Base-by-base conservation (phyloP, 208 protist species). In the Wallacemonas collosoma region DNA sequence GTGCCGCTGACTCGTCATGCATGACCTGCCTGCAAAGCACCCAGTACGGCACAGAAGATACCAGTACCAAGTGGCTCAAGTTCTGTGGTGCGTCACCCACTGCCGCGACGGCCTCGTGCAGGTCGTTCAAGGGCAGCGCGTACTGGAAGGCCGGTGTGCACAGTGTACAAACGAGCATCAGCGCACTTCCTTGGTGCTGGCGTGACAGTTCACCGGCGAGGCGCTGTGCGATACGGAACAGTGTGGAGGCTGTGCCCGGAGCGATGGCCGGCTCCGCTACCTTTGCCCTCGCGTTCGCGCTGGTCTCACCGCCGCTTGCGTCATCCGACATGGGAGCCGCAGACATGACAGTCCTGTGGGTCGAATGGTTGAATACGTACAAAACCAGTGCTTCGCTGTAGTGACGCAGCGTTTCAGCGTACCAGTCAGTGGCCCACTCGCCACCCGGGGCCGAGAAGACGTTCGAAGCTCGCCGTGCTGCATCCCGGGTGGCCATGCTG, bases 351-450 rank as follows among this genome's bases (percentile, higher is more conserved):
- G 26, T 26, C 26, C 26, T 36, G 66, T 71, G 41, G 11, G 17
- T 4, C 40, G 66, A 71, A 9, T 58, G 51, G 51, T 61, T 61
- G 66, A 71, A 71, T 12, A 69, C 64, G 51, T 69, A 69, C 48
- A 69, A 17, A 4, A 69, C 48, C 5, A 69, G 68, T 3, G 54
- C 68, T 15, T 73, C 68, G 26, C 45, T 56, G 45, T 73, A 73
- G 3, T 26, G 36, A 3, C 68, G 55, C 38, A 73, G 54, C 9
- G 65, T 8, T 3, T 17, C 5, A 3, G 43, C 64, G 64, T 57
- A 69, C 11, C 15, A 11, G 8, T 65, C 60, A 4, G 12, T 36
- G 9, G 6, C 41, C 12, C 43, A 14, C 4, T 44, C 38, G n/a
- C 41, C 60, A 26, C 12, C n/a, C 7, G 12, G n/a, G 4, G 36